Evolutionary conservation across 2,329 filamentous ascomycete genomes (phyloP), one percentile per base, ranked within the genome.

Genomic region (Monosporascus sp.): DNA sequence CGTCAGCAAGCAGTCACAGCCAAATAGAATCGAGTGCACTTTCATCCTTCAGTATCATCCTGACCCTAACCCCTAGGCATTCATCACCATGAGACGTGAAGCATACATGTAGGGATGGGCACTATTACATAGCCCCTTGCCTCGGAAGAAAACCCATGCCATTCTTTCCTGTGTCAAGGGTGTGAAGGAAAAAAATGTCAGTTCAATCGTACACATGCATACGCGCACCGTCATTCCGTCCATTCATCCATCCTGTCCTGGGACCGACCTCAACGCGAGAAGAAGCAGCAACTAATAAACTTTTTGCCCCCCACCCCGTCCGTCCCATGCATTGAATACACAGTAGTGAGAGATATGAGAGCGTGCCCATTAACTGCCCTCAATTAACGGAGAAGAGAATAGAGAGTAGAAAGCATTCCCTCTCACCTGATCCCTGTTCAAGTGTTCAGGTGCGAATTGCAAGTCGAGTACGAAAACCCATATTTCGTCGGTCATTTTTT

Each of bases 321-420:
- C 38, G 38, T 46, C 43, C 43, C 24, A 46, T 46, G 43, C 43
- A 46, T 46, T 46, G 43, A 24, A 31, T 24, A 46, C 43, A 28
- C 2, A 46, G 43, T 46, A 45, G 26, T 46, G 43, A 46, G 43
- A 46, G 43, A 46, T 35, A 46, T n/a, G 43, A 46, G 43, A 46
- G 14, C 24, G 31, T 22, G 14, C 22, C 20, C 6, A 28, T 31
- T 18, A 22, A 24, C 15, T 46, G 22, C 17, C 24, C 43, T 28
- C 43, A 44, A 22, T 7, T 18, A 46, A 46, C 17, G 22, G 20
- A 15, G 24, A 46, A 31, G 43, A 31, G 56, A 53, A 48, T 55
- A 58, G 53, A 58, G 50, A 58, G 53, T 52, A 54, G 48, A 58
- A 58, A 51, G 55, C 48, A 48, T 45, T 20, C 51, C 51, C 51